phyloP scores from a whole-genome alignment of 768 basidiomycete genomes.

The Naganishia antarctica region DNA sequence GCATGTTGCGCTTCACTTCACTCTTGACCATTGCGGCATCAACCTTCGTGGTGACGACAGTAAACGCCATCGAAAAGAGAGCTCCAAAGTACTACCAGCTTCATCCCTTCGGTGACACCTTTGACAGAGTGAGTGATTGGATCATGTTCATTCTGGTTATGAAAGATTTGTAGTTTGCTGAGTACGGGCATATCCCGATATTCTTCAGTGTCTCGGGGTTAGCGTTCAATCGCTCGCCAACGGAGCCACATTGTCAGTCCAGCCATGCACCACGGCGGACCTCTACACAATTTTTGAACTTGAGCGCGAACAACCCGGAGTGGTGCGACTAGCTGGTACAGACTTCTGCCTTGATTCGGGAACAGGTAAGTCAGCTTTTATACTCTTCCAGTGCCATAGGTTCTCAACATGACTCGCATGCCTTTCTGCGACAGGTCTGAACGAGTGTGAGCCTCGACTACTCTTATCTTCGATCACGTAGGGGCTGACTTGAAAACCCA shows the following conservation, averaged over 20 bases:
- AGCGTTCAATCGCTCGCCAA: background rate
- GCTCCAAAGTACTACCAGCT: background rate
- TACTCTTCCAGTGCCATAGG: too few relatives aligned
- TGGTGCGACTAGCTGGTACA: slow-evolving; percentile 25
- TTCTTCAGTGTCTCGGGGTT: slow-evolving; percentile 19
- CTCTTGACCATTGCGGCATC: background rate
- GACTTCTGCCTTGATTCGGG: slow-evolving; percentile 33
- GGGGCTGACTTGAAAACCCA: background rate
- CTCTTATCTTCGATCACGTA: background rate
- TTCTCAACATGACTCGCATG: background rate
- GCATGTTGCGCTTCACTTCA: too few relatives aligned
- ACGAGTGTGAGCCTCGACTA: background rate
- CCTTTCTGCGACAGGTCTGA: background rate
- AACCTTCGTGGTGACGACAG: background rate
- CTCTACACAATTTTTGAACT: background rate
- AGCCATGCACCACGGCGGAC: background rate
- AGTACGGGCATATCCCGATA: too few relatives aligned
- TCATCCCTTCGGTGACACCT: background rate
- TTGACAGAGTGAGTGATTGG: too few relatives aligned
- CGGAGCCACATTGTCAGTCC: background rate
- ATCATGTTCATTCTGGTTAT: too few relatives aligned
- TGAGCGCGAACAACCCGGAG: background rate
- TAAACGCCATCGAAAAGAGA: background rate
- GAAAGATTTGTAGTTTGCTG: too few relatives aligned
- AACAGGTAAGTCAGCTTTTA: slow-evolving; percentile 4